A percentile compares a stretch with the other conserved stretches of the same genome.
phyloP scores from a whole-genome alignment of 129 eudicot species.

The Centrapalus pauciflorus region DNA sequence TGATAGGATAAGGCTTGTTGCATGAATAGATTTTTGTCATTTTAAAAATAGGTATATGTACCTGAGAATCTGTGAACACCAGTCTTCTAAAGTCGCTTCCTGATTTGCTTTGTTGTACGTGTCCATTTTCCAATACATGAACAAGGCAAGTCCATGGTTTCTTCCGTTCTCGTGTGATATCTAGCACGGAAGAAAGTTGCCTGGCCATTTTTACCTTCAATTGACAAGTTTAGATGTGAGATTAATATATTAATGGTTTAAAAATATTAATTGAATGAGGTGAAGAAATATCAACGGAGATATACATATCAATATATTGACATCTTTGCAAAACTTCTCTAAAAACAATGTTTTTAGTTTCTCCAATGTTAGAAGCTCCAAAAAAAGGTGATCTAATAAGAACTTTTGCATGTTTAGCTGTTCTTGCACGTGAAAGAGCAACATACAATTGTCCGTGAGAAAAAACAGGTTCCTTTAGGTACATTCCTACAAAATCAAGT shows the following conservation, averaged over 20 bases:
- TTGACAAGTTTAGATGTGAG: too few species aligned
- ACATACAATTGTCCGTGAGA: conserved; percentile 28
- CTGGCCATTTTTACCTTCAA: neutral
- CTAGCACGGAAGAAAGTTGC: neutral
- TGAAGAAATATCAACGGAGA: too few species aligned
- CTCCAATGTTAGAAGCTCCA: neutral
- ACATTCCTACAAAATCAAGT: neutral
- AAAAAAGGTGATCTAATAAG: neutral
- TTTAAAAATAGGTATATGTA: too few species aligned
- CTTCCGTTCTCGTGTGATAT: neutral
- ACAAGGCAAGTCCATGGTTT: neutral
- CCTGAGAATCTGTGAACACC: neutral
- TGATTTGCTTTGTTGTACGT: neutral
- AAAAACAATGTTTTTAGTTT: neutral
- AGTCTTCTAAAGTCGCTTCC: neutral
- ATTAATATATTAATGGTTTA: too few species aligned
- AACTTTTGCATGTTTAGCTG: neutral
- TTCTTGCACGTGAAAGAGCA: conserved; percentile 15
- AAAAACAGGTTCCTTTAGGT: conserved; percentile 7
- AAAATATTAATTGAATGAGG: neutral
- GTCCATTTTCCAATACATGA: neutral
- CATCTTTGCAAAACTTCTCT: neutral
- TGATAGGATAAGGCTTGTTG: too few species aligned
- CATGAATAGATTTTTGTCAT: too few species aligned
- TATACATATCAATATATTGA: neutral